These are phyloP conservation scores for Aspergillus aculeatus DNA, from an alignment of 2,329 filamentous ascomycete species.

Conservation along the genomic window DNA sequence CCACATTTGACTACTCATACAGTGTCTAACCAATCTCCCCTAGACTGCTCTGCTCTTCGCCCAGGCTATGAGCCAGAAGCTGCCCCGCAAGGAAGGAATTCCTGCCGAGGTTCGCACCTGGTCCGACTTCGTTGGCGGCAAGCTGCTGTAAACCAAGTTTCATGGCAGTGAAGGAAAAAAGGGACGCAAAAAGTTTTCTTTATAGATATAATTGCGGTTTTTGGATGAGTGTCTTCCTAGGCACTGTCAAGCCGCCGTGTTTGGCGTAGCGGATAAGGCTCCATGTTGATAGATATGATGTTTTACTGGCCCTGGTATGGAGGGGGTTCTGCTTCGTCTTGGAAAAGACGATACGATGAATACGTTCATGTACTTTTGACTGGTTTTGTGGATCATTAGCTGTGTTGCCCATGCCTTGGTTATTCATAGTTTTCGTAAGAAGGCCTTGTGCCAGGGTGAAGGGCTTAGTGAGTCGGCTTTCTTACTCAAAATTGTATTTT, in stretches of 20 bases:
- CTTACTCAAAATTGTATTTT: constrained; percentile 7
- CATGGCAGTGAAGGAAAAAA: constrained; percentile 1
- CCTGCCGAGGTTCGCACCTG: constrained; percentile 88
- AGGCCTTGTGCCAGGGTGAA: constrained; percentile 31
- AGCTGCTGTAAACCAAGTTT: constrained; percentile 41
- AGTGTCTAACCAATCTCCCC: constrained; percentile 27
- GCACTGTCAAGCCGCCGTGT: constrained; percentile 20
- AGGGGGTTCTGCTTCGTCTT: constrained; percentile 11
- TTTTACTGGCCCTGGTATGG: constrained; percentile 22
- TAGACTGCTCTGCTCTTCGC: constrained; percentile 95
- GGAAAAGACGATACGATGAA: constrained; percentile 14
- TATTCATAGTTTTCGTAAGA: constrained; percentile 22
- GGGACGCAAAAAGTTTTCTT: constrained; percentile 19
- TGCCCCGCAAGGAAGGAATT: constrained; percentile 83
- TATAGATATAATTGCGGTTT: constrained; percentile 22
- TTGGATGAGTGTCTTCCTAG: constrained; percentile 16
- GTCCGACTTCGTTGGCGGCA: constrained; percentile 89
- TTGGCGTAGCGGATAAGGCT: constrained; percentile 29
- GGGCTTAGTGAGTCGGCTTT: constrained; percentile 23
- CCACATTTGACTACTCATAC: neutral
- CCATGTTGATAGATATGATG: constrained; percentile 33
- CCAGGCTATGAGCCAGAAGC: constrained; percentile 94
- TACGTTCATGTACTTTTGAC: constrained; percentile 14
- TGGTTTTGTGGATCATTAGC: constrained; percentile 16
- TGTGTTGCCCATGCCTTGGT: constrained; percentile 12